Evolutionary conservation across 75 land plant species (phyloP).

Genomic region (Pinus taeda): DNA sequence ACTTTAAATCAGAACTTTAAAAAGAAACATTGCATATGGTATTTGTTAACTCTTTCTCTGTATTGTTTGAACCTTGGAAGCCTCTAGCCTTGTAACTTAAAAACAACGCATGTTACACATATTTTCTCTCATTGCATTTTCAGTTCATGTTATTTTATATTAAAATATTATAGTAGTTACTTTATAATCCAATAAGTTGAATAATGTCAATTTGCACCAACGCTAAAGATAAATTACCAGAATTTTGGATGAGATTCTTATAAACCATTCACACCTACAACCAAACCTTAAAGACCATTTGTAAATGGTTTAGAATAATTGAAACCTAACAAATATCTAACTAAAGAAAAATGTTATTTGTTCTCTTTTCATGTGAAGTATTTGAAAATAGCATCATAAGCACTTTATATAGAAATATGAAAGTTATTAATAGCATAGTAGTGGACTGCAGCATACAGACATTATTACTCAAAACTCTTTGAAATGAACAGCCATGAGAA

Average conservation of each 20-base stretch:
- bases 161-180: background rate
- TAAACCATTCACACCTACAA: background rate
- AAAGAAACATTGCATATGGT: background rate
- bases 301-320: background rate
- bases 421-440: background rate
- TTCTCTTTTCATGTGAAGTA: background rate
- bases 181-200: background rate
- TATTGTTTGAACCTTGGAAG: background rate
- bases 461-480: background rate
- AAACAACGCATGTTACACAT: background rate
- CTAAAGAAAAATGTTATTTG: background rate
- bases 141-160: background rate
- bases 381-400: background rate
- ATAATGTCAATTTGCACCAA: background rate
- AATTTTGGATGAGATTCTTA: background rate
- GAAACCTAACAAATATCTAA: background rate
- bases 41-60: constrained; percentile 4
- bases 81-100: background rate
- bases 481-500: background rate
- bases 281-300: background rate
- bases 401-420: background rate
- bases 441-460: background rate
- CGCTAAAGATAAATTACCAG: background rate
- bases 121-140: background rate
- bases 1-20: background rate